These are phyloP conservation scores for Penicillium taxi DNA, from an alignment of 495 filamentous ascomycete species.

Conservation along the genomic window DNA sequence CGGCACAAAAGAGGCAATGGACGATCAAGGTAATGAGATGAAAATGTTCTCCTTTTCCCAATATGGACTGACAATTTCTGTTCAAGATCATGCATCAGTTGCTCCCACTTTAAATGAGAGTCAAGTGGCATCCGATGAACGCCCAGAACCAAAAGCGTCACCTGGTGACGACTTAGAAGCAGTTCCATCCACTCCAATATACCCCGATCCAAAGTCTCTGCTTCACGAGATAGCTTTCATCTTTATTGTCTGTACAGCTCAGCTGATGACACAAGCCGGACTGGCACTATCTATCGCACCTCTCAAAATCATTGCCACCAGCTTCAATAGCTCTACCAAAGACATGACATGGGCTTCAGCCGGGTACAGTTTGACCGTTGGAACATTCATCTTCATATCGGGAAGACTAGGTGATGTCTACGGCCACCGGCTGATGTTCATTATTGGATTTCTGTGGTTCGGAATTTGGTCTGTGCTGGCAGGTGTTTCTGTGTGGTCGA, in stretches of 20 bases:
- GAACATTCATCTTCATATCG: conserved; percentile 56
- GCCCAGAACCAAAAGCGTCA: too few species aligned
- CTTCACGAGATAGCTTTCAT: conserved; percentile 9
- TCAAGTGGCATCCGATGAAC: too few species aligned
- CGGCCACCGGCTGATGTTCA: conserved; percentile 54
- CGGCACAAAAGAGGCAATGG: too few species aligned
- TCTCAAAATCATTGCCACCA: conserved; percentile 6
- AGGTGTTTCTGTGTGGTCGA: conserved; percentile 37
- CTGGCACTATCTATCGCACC: conserved; percentile 11
- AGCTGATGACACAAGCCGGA: conserved; percentile 14
- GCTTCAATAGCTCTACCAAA: conserved; percentile 10
- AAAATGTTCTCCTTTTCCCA: too few species aligned
- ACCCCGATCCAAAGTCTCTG: conserved; percentile 3
- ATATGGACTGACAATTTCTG: too few species aligned
- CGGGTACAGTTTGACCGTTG: conserved; percentile 49
- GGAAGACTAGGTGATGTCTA: conserved; percentile 58
- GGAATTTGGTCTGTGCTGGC: conserved; percentile 50
- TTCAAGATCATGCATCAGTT: not conserved
- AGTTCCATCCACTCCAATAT: not conserved
- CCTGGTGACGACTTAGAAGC: not conserved
- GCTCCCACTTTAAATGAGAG: not conserved
- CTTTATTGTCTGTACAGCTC: conserved; percentile 10
- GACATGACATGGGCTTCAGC: conserved; percentile 41
- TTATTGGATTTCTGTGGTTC: conserved; percentile 54
- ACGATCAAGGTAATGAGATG: too few species aligned